These are phyloP conservation scores for Xylaria acuta DNA, from an alignment of 495 filamentous ascomycete species.

Conservation along the genomic window DNA sequence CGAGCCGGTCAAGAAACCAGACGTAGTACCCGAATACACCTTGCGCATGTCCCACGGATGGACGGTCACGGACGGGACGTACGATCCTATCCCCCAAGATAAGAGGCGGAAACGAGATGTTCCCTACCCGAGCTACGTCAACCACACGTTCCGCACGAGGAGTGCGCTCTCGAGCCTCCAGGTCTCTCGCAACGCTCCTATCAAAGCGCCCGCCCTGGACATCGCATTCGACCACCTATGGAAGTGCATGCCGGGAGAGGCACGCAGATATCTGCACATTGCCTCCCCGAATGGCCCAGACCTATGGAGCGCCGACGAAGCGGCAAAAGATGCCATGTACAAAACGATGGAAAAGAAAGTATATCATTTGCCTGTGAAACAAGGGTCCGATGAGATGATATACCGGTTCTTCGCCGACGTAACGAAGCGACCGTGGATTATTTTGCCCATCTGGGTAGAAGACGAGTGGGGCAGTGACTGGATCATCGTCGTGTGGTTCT, in stretches of 20 bases:
- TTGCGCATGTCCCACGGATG: constrained; percentile 32
- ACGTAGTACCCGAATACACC: constrained; percentile 6
- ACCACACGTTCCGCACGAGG: constrained; percentile 21
- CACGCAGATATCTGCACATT: constrained; percentile 7
- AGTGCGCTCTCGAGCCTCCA: constrained; percentile 37
- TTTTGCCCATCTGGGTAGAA: constrained; percentile 41
- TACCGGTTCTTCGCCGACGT: constrained; percentile 22
- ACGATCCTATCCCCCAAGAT: constrained; percentile 23
- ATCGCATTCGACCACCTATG: constrained; percentile 31
- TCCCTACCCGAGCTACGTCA: constrained; percentile 29
- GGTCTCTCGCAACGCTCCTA: constrained; percentile 30
- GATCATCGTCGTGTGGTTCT: constrained; percentile 30
- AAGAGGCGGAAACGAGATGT: constrained; percentile 33
- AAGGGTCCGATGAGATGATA: not conserved
- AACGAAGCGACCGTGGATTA: constrained; percentile 30
- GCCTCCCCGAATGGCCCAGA: constrained; percentile 31
- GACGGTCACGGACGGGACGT: constrained; percentile 38
- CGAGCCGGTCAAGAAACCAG: not conserved
- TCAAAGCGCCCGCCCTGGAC: constrained; percentile 29
- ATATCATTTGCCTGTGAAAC: not conserved
- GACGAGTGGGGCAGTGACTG: constrained; percentile 36
- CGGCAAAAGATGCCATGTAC: constrained; percentile 17
- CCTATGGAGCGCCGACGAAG: constrained; percentile 29
- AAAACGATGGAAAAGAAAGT: constrained; percentile 12
- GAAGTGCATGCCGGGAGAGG: constrained; percentile 26